Evolutionary conservation across 2,329 filamentous ascomycete genomes (phyloP), one percentile per base, ranked within the genome.

Genomic region (Ascochyta rabiei): DNA sequence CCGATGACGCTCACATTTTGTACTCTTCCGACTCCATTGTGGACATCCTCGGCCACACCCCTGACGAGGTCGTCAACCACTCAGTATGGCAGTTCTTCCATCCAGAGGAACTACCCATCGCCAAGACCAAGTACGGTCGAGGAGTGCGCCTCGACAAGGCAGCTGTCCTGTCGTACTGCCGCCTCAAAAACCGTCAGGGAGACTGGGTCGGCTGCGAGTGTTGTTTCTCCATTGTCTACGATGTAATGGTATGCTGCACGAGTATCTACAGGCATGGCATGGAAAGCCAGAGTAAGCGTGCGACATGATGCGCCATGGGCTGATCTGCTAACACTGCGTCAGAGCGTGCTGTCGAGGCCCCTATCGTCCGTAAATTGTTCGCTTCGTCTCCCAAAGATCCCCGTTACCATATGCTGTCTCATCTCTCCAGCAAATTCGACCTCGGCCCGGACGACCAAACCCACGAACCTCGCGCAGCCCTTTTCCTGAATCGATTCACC

Each of bases 71-170:
- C 15, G 83, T 87, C 67, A 87, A 89, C 59, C 86, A 81, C 68
- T 91, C 91, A 56, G 88, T 86, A 68, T 96, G 93, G 81, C 89
- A 95, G 26, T 96, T 90, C 74, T 96, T 96, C 70, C 89, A 93
- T 66, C 88, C 89, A 1, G 87, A 92, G 8, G 90, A 96, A 75
- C 80, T 93, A 18, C 87, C 89, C 0, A 86, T 89, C 66, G 91
- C 90, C 33, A 85, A 86, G 56, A 82, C 84, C 26, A 81, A 93
- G 48, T 89, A 95, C 75, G 86, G 81, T 62, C 85, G 88, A 46
- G 89, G 89, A 16, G 83, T 96, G 42, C 80, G 85, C 49, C 83
- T 93, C 56, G 91, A 96, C 78, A 95, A 92, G 73, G 91, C 91
- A 15, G 90, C 91, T 4, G 89, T 93, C 16, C 80, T 96, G 54